Evolutionary conservation across 164 flowering plant species (phyloP), one percentile per base, ranked within the genome.

Genomic region (Cinnamomum chago): DNA sequence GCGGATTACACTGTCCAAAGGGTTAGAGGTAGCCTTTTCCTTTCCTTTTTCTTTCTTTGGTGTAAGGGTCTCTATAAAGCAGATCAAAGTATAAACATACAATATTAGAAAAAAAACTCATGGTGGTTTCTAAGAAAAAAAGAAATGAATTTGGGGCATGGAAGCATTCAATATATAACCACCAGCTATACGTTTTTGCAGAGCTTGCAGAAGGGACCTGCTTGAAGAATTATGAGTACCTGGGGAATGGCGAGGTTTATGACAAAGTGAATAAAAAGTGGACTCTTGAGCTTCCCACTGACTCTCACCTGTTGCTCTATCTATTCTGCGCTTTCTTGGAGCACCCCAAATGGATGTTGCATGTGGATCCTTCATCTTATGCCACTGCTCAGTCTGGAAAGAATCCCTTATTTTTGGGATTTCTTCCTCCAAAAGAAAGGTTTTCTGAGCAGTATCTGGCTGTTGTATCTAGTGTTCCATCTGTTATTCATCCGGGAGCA

Each of bases 201-300:
- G 98, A 91, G 78, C 96, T 95, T 72, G 90, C 96, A 51, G 97
- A 90, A 84, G 99, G 99, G 78, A 93, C 97, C 64, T 95, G 99
- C 79, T 70, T 93, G 83, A 95, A 89, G 88, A 95, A 93, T 83
- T 95, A 85, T 79, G 97, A 93, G 76, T 90, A 90, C 80, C 86
- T 86, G 62, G 90, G 91, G 77, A 90, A 77, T 72, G 95, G 88
- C 3, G 97, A 90, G 77, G 94, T 87, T 71, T 88, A 90, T 82
- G 97, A 91, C 77, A 92, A 89, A 84, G 86, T 80, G 74, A 90
- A 88, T 78, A 95, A 90, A 78, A 92, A 90, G 79, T 93, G 97
- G 94, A 86, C 86, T 62, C 85, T 85, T 71, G 97, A 93, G 82
- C 91, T 91, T 81, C 98, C 97, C 6, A 87, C 90, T 67, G 99